Conservation (phyloP, 352 stramenopile species). For the Elongisporangium prolatum region DNA sequence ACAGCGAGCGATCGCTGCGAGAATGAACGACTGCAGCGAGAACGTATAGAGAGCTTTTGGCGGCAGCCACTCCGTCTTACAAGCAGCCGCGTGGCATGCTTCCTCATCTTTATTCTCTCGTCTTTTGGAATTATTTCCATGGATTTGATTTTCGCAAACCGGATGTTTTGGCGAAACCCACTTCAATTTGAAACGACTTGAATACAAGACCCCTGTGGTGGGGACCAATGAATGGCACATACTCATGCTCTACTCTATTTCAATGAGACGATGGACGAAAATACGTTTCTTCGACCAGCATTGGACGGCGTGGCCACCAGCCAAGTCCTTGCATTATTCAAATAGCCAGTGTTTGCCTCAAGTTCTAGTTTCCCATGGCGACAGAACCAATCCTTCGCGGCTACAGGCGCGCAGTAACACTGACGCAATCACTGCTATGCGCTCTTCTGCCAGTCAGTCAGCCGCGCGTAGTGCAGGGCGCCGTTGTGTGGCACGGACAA, state of each 20-base stretch:
- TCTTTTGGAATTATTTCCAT: not conserved
- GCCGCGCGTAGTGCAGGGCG: not conserved
- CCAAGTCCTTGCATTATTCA: not conserved
- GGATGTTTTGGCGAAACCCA: not conserved
- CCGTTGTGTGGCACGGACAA: not conserved
- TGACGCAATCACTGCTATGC: slow-evolving; percentile 1
- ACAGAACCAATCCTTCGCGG: no score
- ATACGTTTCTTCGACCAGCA: not conserved
- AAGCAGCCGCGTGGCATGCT: no score
- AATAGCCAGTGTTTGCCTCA: not conserved
- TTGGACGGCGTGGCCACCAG: no score
- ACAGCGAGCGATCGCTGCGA: no score
- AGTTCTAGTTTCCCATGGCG: not conserved
- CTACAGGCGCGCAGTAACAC: not conserved
- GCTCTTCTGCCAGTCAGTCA: not conserved
- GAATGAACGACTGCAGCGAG: no score
- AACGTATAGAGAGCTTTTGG: no score
- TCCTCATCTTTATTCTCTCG: not conserved
- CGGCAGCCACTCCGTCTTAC: no score
- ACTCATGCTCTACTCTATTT: no score
- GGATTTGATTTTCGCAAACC: not conserved
- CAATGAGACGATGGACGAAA: not conserved
- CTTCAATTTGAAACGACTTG: not conserved
- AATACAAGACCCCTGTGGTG: not conserved
- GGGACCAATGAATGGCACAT: not conserved